Base-by-base conservation (phyloP, 352 stramenopile species). In the Phytophthora kernoviae region DNA sequence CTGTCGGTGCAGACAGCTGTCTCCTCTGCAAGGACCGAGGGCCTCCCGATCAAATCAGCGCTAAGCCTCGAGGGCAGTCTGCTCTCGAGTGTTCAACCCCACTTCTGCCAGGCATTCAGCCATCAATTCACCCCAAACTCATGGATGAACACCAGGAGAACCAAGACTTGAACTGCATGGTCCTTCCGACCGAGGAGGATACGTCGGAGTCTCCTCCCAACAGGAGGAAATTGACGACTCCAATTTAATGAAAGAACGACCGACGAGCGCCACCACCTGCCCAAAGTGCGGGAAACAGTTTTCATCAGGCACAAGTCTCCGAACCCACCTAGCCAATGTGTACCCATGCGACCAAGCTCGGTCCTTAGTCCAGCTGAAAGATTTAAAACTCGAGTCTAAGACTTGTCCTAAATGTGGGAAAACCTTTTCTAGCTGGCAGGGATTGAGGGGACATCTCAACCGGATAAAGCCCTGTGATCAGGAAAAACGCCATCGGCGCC, bases 371-470 rank as follows among this genome's bases (percentile, higher is more conserved):
- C 11, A 54, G 32, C 46, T 57, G 12, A 50, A 7, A 33, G 55
- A 66, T 5, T 48, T 18, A 9, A 54, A 54, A 37, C 12, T 54
- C 5, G 65, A 63, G 33, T 55, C 54, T 11, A 74, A 67, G 36
- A 52, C 51, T 17, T 70, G 65, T 21, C 65, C 58, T 10, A 70
- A 74, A 42, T 74, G 65, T n/a, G 60, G 50, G 21, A 74, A 70
- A 27, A 70, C 44, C 14, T 74, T 74, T 24, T 54, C 60, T 14
- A 70, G 60, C 50, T 67, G 61, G 49, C 60, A 74, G 18, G 60
- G 60, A 18, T 41, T 70, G 17, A 43, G 65, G 9, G 54, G 60
- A 9, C 65, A 70, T 34, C 61, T 74, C 8, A 70, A 70, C 14
- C 34, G 65, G 10, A 37, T 67, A 2, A 74, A 63, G 11, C 60